phyloP scores from a whole-genome alignment of 2,329 filamentous ascomycete genomes.

The Cryphonectria japonica region DNA sequence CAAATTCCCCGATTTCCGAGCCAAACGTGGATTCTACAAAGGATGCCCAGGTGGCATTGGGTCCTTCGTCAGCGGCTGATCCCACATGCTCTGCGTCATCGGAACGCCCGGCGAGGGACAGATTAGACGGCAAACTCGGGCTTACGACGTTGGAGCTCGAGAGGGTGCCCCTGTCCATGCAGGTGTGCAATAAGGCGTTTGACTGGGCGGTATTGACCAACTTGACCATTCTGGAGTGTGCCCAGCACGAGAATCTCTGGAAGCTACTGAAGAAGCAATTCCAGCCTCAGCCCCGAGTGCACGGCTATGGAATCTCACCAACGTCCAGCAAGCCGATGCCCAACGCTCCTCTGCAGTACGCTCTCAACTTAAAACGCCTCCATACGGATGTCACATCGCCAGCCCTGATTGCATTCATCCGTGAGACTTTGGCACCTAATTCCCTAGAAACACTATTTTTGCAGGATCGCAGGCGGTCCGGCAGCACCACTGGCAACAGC shows the following conservation, averaged over 20 bases:
- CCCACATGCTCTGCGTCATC: neutral
- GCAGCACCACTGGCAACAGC: conserved; percentile 35
- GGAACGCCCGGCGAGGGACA: conserved; percentile 38
- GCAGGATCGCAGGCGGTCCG: conserved; percentile 63
- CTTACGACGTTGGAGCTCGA: conserved; percentile 78
- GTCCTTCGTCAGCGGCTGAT: conserved; percentile 8
- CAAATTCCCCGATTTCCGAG: conserved; percentile 10
- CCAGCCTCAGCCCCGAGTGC: conserved; percentile 45
- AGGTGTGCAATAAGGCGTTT: conserved; percentile 70
- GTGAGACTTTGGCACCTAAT: conserved; percentile 77
- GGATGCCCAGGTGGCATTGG: conserved; percentile 7
- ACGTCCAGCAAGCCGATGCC: conserved; percentile 35
- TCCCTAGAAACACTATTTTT: conserved; percentile 79
- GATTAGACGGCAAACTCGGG: conserved; percentile 61
- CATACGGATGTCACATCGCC: conserved; percentile 75
- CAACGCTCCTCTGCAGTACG: conserved; percentile 53
- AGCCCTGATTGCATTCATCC: conserved; percentile 73
- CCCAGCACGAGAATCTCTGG: conserved; percentile 76
- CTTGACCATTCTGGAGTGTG: conserved; percentile 74
- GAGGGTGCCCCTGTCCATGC: conserved; percentile 71
- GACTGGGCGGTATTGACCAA: conserved; percentile 76
- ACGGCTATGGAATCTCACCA: conserved; percentile 35
- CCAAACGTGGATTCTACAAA: conserved; percentile 9
- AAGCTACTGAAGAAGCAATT: conserved; percentile 69
- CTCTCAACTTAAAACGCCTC: conserved; percentile 71